Evolutionary conservation across 2,329 filamentous ascomycete species (phyloP).

Genomic region (Pezicula neosporulosa): DNA sequence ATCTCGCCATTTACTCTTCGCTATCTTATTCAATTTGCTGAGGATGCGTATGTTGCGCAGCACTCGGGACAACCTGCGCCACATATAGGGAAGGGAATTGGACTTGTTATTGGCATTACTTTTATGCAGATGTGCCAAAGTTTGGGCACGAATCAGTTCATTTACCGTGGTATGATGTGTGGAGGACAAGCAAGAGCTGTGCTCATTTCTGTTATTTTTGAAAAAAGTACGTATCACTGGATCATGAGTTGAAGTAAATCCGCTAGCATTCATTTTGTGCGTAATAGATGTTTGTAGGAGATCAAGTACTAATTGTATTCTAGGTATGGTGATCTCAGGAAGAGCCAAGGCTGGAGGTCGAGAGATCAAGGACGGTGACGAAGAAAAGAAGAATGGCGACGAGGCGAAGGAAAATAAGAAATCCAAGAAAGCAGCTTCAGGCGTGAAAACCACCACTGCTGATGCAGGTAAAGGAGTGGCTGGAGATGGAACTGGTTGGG

Average conservation of each 20-base stretch:
- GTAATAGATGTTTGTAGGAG: too few relatives aligned
- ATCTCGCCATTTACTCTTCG: conserved; percentile 78
- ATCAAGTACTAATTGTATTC: too few relatives aligned
- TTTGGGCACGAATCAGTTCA: conserved; percentile 78
- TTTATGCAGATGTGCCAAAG: conserved; percentile 79
- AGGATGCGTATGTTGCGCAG: conserved; percentile 67
- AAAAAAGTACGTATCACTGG: conserved; percentile 48
- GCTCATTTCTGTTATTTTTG: conserved; percentile 80
- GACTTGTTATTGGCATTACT: conserved; percentile 77
- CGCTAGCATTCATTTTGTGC: too few relatives aligned
- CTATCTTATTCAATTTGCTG: conserved; percentile 80
- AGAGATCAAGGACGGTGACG: conserved; percentile 29
- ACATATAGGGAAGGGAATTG: conserved; percentile 68
- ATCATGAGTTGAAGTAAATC: too few relatives aligned
- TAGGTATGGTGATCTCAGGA: conserved; percentile 75
- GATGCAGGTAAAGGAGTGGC: conserved; percentile 43
- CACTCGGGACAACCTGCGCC: conserved; percentile 49
- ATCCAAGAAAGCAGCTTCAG: conserved; percentile 32
- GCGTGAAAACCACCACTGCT: conserved; percentile 29
- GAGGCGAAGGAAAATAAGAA: conserved; percentile 35
- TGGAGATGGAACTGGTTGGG: conserved; percentile 76
- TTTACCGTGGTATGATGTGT: conserved; percentile 85
- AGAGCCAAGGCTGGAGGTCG: conserved; percentile 78
- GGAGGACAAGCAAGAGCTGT: conserved; percentile 77
- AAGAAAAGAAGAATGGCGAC: conserved; percentile 39